These are phyloP conservation scores for Daldinia caldariorum DNA, from an alignment of 495 filamentous ascomycete species.

Conservation along the genomic window DNA sequence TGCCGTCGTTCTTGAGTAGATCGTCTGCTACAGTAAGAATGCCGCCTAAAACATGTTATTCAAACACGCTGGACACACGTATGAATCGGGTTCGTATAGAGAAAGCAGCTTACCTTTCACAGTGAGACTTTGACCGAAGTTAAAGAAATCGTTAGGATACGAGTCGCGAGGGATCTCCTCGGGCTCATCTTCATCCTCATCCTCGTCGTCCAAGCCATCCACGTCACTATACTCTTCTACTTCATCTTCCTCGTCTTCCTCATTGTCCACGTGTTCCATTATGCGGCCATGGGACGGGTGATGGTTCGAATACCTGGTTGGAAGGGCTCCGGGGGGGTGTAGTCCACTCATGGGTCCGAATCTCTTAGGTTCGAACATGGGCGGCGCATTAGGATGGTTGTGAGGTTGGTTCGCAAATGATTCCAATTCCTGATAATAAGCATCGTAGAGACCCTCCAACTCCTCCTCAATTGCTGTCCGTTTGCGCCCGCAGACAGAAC, in stretches of 20 bases:
- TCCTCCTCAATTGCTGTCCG: slow-evolving; percentile 98
- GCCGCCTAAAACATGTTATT: slow-evolving; percentile 72
- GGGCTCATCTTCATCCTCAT: slow-evolving; percentile 67
- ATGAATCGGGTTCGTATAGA: slow-evolving; percentile 40
- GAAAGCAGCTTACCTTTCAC: slow-evolving; percentile 81
- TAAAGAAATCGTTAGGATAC: slow-evolving; percentile 86
- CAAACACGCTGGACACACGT: slow-evolving; percentile 43
- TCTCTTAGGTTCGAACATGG: slow-evolving; percentile 73
- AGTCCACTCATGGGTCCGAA: slow-evolving; percentile 63
- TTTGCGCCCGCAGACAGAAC: slow-evolving; percentile 95
- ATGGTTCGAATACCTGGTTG: slow-evolving; percentile 57
- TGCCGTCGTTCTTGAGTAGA: slow-evolving; percentile 97
- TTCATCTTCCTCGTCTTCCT: slow-evolving; percentile 74
- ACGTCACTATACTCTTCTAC: slow-evolving; percentile 63
- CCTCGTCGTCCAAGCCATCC: slow-evolving; percentile 71
- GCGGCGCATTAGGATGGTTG: slow-evolving; percentile 65
- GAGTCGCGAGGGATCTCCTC: slow-evolving; percentile 70
- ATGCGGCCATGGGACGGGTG: slow-evolving; percentile 64
- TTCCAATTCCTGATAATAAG: slow-evolving; percentile 98
- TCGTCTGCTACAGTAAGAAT: slow-evolving; percentile 99
- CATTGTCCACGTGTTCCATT: slow-evolving; percentile 68
- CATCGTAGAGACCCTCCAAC: slow-evolving; percentile 97
- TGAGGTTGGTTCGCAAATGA: slow-evolving; percentile 91
- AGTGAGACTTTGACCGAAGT: slow-evolving; percentile 95
- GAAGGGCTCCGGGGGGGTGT: slow-evolving; percentile 58